Evolutionary conservation across 2,329 filamentous ascomycete species (phyloP).

Genomic region (Neocucurbitaria cava): DNA sequence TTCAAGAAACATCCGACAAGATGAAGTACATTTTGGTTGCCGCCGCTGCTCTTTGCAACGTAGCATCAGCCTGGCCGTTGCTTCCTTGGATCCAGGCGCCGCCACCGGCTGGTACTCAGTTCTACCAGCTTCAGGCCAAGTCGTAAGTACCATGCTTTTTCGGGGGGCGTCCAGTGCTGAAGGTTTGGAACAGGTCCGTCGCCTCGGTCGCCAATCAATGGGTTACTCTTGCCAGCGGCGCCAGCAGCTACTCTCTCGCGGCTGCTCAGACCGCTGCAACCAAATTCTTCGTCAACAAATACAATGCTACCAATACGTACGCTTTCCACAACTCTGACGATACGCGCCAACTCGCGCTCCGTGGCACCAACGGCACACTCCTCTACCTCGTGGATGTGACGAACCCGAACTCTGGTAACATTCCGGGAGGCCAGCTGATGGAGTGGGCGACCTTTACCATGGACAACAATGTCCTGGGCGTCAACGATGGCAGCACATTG

Average conservation of each 20-base stretch:
- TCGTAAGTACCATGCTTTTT: slow-evolving; percentile 23
- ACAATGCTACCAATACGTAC: slow-evolving; percentile 32
- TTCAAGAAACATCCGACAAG: not conserved
- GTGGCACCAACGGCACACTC: slow-evolving; percentile 27
- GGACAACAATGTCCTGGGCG: slow-evolving; percentile 31
- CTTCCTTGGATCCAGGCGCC: slow-evolving; percentile 19
- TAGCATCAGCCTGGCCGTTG: slow-evolving; percentile 29
- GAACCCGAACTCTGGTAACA: slow-evolving; percentile 24
- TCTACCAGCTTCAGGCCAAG: slow-evolving; percentile 36
- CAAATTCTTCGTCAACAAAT: slow-evolving; percentile 34
- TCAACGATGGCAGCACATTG: slow-evolving; percentile 37
- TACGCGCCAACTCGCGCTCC: slow-evolving; percentile 37
- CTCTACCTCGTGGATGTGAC: slow-evolving; percentile 34
- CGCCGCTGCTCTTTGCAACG: slow-evolving; percentile 23
- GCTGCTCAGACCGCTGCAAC: slow-evolving; percentile 20
- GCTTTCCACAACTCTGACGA: slow-evolving; percentile 34
- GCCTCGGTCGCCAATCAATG: slow-evolving; percentile 33
- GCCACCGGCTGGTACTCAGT: slow-evolving; percentile 30
- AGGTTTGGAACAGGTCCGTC: slow-evolving; percentile 13
- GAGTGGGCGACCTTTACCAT: slow-evolving; percentile 42
- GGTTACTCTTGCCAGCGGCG: slow-evolving; percentile 28
- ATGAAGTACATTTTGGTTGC: slow-evolving; percentile 34
- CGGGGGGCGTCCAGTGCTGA: not conserved
- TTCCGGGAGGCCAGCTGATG: slow-evolving; percentile 34
- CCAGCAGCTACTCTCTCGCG: slow-evolving; percentile 25